Evolutionary conservation across 495 filamentous ascomycete species (phyloP).

Genomic region (Hapsidospora chrysogenum): DNA sequence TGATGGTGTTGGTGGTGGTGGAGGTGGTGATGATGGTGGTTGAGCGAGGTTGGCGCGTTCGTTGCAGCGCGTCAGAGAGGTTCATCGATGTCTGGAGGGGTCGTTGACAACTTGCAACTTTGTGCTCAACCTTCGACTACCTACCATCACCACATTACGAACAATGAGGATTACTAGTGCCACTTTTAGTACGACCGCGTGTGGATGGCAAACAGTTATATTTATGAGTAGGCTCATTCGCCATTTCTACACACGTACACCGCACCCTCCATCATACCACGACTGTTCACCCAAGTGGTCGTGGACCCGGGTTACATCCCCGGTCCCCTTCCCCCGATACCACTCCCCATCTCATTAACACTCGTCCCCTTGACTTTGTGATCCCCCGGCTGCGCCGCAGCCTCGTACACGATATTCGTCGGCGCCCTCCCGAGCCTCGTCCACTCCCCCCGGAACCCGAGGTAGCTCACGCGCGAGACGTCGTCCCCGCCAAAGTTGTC

Average conservation of each 20-base stretch:
- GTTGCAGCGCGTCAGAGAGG: neutral
- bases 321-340: slow-evolving; percentile 23
- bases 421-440: slow-evolving; percentile 73
- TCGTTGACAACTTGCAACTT: neutral
- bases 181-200: too few species aligned
- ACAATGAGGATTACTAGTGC: too few species aligned
- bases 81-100: neutral
- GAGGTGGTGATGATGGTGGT: neutral
- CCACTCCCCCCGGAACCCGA: slow-evolving; percentile 89
- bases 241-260: too few species aligned
- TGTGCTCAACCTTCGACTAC: neutral
- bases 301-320: too few species aligned
- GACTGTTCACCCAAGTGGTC: too few species aligned
- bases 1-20: slow-evolving; percentile 5
- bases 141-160: neutral
- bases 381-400: slow-evolving; percentile 78
- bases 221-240: too few species aligned
- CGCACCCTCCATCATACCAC: too few species aligned
- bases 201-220: too few species aligned
- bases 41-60: neutral
- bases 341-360: slow-evolving; percentile 30
- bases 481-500: slow-evolving; percentile 59
- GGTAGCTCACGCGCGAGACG: slow-evolving; percentile 58
- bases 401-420: slow-evolving; percentile 76
- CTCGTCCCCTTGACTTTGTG: slow-evolving; percentile 39